These are phyloP conservation scores for Kalmusia sp. DNA, from an alignment of 2,329 filamentous ascomycete genomes.

Conservation along the genomic window DNA sequence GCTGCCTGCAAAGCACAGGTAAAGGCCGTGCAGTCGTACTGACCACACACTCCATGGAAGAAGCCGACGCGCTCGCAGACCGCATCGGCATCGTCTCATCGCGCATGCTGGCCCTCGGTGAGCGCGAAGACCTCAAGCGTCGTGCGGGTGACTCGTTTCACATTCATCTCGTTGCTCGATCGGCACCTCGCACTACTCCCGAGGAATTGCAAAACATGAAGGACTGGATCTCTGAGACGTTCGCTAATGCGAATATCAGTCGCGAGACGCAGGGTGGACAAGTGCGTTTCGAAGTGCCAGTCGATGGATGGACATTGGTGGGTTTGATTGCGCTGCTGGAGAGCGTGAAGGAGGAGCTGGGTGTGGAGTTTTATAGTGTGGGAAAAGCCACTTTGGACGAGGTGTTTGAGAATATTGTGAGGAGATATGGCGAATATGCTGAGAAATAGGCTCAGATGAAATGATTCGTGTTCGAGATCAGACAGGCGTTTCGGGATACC, in stretches of 20 bases:
- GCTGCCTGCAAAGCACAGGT: conserved; percentile 82
- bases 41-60: conserved; percentile 91
- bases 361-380: conserved; percentile 84
- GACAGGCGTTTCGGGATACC: no score
- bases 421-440: conserved; percentile 16
- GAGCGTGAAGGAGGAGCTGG: conserved; percentile 69
- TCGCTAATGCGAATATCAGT: conserved; percentile 67
- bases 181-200: conserved; percentile 73
- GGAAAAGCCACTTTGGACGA: conserved; percentile 86
- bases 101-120: conserved; percentile 84
- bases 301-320: conserved; percentile 62
- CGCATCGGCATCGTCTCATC: conserved; percentile 84
- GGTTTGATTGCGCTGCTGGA: conserved; percentile 74
- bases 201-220: conserved; percentile 70
- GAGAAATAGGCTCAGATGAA: conserved; percentile 6
- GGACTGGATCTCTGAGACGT: conserved; percentile 66
- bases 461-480: no score
- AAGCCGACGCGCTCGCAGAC: conserved; percentile 86
- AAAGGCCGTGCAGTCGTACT: conserved; percentile 80
- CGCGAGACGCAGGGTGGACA: conserved; percentile 73
- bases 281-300: conserved; percentile 76
- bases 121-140: conserved; percentile 72
- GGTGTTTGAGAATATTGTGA: conserved; percentile 83
- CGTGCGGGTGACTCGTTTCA: conserved; percentile 79
- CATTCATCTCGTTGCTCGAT: conserved; percentile 76